A percentile compares a stretch with the other conserved stretches of the same genome.
These are phyloP conservation scores for Spathaspora jeffriesii DNA, from an alignment of 1,139 yeast species.

Conservation along the genomic window DNA sequence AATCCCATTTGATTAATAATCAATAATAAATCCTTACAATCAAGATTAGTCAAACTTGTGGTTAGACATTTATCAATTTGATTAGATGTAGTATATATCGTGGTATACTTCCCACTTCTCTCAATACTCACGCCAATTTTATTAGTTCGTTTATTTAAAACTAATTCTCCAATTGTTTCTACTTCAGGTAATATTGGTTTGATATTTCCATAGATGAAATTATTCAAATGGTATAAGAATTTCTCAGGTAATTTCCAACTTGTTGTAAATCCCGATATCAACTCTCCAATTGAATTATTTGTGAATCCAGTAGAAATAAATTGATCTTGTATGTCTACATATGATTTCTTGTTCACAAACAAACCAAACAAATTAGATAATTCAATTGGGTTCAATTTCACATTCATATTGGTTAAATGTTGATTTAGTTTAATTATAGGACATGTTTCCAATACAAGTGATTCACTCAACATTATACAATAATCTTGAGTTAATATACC, in stretches of 20 bases:
- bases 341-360: not conserved
- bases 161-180: not conserved
- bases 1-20: slow-evolving; percentile 4
- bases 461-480: too few relatives aligned
- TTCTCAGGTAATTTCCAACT: not conserved
- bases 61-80: not conserved
- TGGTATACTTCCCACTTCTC: not conserved
- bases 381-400: too few relatives aligned
- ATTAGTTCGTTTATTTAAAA: slow-evolving; percentile 3
- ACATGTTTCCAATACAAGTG: too few relatives aligned
- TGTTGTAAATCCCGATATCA: not conserved
- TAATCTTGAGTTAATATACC: too few relatives aligned
- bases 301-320: not conserved
- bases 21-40: too few relatives aligned
- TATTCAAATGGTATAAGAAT: not conserved
- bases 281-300: not conserved
- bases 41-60: too few relatives aligned
- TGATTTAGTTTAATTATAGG: too few relatives aligned
- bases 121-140: slow-evolving; percentile 1
- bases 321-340: not conserved
- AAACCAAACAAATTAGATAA: too few relatives aligned
- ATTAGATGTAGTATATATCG: not conserved
- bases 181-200: not conserved
- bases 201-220: not conserved
- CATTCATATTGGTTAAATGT: too few relatives aligned